Evolutionary conservation across 2,329 filamentous ascomycete genomes (phyloP), one percentile per base, ranked within the genome.

Genomic region (Alternaria viburni): DNA sequence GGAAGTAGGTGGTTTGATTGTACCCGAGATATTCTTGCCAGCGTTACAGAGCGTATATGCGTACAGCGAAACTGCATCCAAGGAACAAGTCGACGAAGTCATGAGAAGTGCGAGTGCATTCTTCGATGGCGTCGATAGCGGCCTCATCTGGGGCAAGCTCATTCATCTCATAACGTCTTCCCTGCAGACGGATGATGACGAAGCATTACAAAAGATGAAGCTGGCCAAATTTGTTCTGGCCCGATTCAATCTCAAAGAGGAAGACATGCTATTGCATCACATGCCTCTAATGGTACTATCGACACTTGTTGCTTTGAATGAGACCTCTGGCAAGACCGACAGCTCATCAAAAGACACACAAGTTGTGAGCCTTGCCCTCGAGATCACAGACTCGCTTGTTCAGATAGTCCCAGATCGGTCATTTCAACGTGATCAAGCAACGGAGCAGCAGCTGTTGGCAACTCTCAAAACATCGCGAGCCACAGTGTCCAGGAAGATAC

Each of bases 81-180:
- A 90, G 73, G 81, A 86, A 7, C 89, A 95, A 61, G 93, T 96
- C 65, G 86, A 89, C 13, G 96, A 99, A 78, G 93, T 98, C 3
- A 86, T 98, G 69, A 89, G 93, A 69, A 98, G 95, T 76, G 96
- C 95, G 6, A 97, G 92, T 75, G 91, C 96, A 44, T 99, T 99
- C 81, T 99, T 99, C 70, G 96, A 99, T 76, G 95, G 95, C 6
- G 95, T 98, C 43, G 96, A 99, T 80, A 97, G 94, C 72, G 91
- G 92, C 8, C 84, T 98, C 19, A 97, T 99, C 50, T 99, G 96
- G 84, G 90, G 91, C 51, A 93, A 97, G 75, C 85, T 97, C 59
- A 83, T 93, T 59, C 84, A 88, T 12, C 85, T 96, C 45, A 83
- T 96, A 62, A 80, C 83, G 30, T 81, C 83, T 17, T 77, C 82